Base-by-base conservation (phyloP, 1,139 yeast species). In the Candida sp. region DNA sequence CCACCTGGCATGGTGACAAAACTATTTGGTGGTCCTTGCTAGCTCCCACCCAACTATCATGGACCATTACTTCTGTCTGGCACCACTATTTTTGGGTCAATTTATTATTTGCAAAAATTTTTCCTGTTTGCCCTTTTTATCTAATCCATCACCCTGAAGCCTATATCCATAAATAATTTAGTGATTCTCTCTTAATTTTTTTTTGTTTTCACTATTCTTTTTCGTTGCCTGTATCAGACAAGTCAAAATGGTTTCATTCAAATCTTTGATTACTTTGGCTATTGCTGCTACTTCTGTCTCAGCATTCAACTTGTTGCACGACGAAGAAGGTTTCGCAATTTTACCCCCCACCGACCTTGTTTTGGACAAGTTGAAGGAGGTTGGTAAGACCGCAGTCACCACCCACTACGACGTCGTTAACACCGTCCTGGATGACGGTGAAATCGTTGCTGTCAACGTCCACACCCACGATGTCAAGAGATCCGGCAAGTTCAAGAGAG, bases 331-430 rank as follows among this genome's bases (percentile, higher is more conserved):
- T n/a, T 55, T 30, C 42, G 55, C 59, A 3, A 51, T 57, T 28
- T 55, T 57, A 49, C 60, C 60, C 17, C 60, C 60, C 30, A 57
- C 60, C 9, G 54, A 56, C n/a, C 47, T 51, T 33, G 60, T 57
- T 27, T 49, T 57, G 25, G 44, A 51, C 17, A 51, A 53, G 41
- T 54, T 57, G 28, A 48, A 51, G 44, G 46, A 49, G 28, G 49
- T 44, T 32, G 55, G 53, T 25, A 52, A 49, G 40, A 42, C 47
- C 41, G 51, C 49, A 9, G 38, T 49, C 34, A 37, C 54, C 23
- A 17, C 42, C 17, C 55, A 57, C 34, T 56, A 55, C 40, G 58
- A 56, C 40, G 59, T 57, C 22, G 49, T 57, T n/a, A 53, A 47
- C 32, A 53, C 60, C 22, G 48, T 57, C 43, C 51, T 55, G 49